Conservation (phyloP, 345 rosid species). For the Gossypium mustelinum region DNA sequence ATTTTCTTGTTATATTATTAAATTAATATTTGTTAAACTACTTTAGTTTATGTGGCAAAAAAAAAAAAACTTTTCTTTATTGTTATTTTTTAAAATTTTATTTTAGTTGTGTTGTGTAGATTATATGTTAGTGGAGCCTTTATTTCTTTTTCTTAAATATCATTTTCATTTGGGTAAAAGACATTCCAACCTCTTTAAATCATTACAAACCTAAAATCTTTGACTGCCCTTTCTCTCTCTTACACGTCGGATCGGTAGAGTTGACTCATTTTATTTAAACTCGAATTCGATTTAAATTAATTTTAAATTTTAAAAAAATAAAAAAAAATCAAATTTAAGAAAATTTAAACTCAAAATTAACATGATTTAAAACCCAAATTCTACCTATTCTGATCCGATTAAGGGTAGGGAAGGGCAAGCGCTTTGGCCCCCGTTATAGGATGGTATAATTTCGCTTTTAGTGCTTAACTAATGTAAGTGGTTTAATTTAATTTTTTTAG, state of each 20-base stretch:
- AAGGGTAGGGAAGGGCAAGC: too few species aligned
- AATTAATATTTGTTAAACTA: neutral
- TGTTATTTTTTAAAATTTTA: neutral
- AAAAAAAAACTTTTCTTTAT: slow-evolving; percentile 3
- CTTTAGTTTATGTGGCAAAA: slow-evolving; percentile 22
- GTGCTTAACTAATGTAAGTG: too few species aligned
- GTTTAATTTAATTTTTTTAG: too few species aligned
- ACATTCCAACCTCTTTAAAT: slow-evolving; percentile 30
- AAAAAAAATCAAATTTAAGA: too few species aligned
- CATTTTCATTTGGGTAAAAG: slow-evolving; percentile 38
- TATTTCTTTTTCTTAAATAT: slow-evolving; percentile 40
- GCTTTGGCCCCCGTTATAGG: too few species aligned
- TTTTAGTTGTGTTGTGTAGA: too few species aligned
- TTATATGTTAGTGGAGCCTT: slow-evolving; percentile 19
- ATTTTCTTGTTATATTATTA: neutral
- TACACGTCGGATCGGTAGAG: neutral
- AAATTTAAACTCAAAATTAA: too few species aligned
- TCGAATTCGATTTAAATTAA: too few species aligned
- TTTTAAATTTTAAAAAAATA: too few species aligned
- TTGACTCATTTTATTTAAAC: neutral
- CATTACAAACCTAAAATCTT: slow-evolving; percentile 18
- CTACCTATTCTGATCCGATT: too few species aligned
- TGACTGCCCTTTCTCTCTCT: slow-evolving; percentile 20
- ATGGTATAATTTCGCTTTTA: too few species aligned
- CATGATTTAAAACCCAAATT: too few species aligned